Percentiles rank a stretch among this genome's conserved stretches.
phyloP scores from a whole-genome alignment of 768 basidiomycete genomes.

The Hysterangium stoloniferum region DNA sequence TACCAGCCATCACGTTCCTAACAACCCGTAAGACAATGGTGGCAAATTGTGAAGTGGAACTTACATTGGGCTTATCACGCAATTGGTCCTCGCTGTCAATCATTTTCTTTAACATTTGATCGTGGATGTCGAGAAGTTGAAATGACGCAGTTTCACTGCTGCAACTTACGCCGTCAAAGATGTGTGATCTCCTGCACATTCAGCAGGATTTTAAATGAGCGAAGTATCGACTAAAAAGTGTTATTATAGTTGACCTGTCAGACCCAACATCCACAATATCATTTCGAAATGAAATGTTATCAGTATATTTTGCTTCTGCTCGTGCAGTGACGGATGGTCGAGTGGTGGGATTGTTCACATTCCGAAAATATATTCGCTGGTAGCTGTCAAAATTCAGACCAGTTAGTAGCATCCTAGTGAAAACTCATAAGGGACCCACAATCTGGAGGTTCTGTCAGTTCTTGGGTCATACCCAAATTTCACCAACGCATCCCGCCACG shows the following conservation, averaged over 20 bases:
- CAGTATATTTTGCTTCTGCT: constrained; percentile 3
- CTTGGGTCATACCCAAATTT: constrained; percentile 88
- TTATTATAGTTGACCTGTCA: constrained; percentile 1
- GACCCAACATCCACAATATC: neutral
- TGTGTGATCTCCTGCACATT: constrained; percentile 47
- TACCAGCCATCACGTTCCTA: constrained; percentile 91
- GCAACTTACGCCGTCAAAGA: constrained; percentile 80
- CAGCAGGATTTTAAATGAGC: neutral
- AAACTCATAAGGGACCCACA: constrained; percentile 45
- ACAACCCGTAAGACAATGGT: neutral
- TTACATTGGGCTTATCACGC: constrained; percentile 66
- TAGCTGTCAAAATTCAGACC: constrained; percentile 43
- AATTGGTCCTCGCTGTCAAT: constrained; percentile 67
- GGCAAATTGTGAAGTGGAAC: constrained; percentile 21
- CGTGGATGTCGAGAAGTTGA: constrained; percentile 88
- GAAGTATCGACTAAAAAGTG: neutral
- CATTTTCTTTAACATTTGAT: constrained; percentile 76
- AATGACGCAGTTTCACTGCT: constrained; percentile 87
- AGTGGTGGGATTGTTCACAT: constrained; percentile 72
- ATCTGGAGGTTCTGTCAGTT: constrained; percentile 57
- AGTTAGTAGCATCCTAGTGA: neutral
- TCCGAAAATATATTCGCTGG: constrained; percentile 87
- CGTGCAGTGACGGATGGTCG: constrained; percentile 70
- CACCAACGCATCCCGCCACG: constrained; percentile 86
- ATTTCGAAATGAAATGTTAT: constrained; percentile 1